Evolutionary conservation across 1,284 basidiomycete genomes (phyloP).

Genomic region (Coniferiporia weirii): DNA sequence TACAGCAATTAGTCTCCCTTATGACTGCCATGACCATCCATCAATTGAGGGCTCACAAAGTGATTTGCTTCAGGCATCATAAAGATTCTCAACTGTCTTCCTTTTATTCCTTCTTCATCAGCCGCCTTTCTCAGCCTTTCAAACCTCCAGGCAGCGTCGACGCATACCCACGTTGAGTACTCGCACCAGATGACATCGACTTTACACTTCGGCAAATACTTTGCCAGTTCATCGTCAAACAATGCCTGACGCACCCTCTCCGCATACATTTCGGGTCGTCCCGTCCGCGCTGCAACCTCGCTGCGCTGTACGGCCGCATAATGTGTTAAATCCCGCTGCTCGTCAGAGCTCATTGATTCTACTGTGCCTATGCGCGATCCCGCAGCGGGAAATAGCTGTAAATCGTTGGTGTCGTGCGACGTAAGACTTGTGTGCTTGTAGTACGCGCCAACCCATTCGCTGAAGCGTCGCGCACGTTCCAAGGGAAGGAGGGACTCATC

Average conservation of each 20-base stretch:
- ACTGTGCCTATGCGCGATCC: not conserved
- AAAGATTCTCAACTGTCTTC: constrained; percentile 12
- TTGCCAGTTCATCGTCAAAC: constrained; percentile 14
- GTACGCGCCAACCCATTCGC: constrained; percentile 18
- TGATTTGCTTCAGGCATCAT: constrained; percentile 19
- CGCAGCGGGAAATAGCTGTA: constrained; percentile 5
- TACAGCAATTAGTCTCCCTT: not conserved
- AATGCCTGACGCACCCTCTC: constrained; percentile 16
- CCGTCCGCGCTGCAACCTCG: constrained; percentile 6
- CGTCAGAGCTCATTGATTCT: constrained; percentile 16
- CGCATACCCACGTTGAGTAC: constrained; percentile 12
- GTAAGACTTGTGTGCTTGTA: constrained; percentile 16
- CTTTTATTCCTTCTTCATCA: constrained; percentile 7
- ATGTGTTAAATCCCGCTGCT: constrained; percentile 10
- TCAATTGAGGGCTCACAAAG: constrained; percentile 17
- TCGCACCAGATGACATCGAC: constrained; percentile 18
- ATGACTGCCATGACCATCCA: not conserved
- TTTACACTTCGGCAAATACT: constrained; percentile 11
- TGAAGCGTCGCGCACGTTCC: constrained; percentile 10
- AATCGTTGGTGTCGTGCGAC: constrained; percentile 8
- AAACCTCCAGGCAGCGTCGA: constrained; percentile 17
- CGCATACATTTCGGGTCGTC: not conserved
- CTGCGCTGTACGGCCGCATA: constrained; percentile 8
- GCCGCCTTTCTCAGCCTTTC: constrained; percentile 9
- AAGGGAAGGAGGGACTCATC: constrained; percentile 7